Evolutionary conservation across 371 early-diverging fungal genomes (phyloP).

Genomic region (Mortierella sp.): DNA sequence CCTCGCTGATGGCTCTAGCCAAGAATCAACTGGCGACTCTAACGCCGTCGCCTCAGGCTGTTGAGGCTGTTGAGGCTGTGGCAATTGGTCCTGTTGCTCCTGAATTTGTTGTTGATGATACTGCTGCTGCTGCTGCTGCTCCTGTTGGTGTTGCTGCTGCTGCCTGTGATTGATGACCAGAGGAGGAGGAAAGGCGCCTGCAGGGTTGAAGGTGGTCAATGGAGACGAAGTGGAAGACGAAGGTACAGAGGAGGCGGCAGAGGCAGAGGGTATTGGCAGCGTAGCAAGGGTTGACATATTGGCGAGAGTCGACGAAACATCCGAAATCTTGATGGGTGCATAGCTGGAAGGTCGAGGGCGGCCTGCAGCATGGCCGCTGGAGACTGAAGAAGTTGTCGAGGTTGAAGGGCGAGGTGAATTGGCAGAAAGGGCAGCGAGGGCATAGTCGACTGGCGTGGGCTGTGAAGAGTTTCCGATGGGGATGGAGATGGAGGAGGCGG

Average conservation of each 20-base stretch:
- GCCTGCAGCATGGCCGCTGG: conserved; percentile 9
- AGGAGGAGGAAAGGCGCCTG: neutral
- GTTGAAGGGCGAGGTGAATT: conserved; percentile 33
- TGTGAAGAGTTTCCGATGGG: conserved; percentile 2
- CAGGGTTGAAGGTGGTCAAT: neutral
- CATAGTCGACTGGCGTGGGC: conserved; percentile 26
- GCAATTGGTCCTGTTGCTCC: neutral
- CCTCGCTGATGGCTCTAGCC: conserved; percentile 9
- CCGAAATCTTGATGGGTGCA: conserved; percentile 46
- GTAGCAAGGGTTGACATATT: conserved; percentile 45
- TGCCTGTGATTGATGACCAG: conserved; percentile 8
- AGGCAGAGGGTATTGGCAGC: conserved; percentile 41
- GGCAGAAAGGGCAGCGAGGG: conserved; percentile 32
- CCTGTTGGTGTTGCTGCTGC: neutral
- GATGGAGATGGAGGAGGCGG: conserved; percentile 38
- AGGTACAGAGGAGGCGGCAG: conserved; percentile 1
- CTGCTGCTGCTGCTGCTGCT: conserved; percentile 7
- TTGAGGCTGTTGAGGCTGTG: conserved; percentile 12
- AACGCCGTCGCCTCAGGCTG: neutral
- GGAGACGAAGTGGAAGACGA: neutral
- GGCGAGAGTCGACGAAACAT: conserved; percentile 44
- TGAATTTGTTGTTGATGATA: neutral
- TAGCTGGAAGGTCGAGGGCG: conserved; percentile 52
- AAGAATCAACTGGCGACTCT: neutral
- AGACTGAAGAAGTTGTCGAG: conserved; percentile 26